Conservation (phyloP, 2,329 filamentous ascomycete species). For the Pseudocercospora cruenta region DNA sequence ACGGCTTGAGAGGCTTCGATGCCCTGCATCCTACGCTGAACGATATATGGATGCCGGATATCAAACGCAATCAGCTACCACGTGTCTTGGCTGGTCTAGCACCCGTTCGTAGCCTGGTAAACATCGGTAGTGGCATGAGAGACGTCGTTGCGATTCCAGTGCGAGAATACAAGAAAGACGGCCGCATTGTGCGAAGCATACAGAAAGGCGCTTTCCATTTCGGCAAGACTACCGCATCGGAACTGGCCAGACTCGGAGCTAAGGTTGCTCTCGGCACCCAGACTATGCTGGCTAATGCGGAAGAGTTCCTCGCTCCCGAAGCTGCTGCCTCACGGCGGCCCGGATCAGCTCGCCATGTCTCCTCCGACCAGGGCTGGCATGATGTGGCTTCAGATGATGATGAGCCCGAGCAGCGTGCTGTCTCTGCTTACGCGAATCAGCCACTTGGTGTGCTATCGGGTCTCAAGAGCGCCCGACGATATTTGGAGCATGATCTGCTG, state of each 20-base stretch:
- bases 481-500: constrained; percentile 83
- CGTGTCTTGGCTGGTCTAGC: constrained; percentile 86
- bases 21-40: constrained; percentile 87
- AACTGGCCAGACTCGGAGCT: constrained; percentile 90
- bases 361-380: constrained; percentile 47
- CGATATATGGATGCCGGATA: constrained; percentile 94
- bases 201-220: constrained; percentile 89
- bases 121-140: constrained; percentile 83
- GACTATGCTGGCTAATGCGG: constrained; percentile 85
- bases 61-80: constrained; percentile 85
- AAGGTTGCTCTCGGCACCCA: constrained; percentile 95
- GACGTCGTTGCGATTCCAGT: constrained; percentile 89
- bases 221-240: constrained; percentile 88
- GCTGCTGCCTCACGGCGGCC: constrained; percentile 26
- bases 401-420: constrained; percentile 73
- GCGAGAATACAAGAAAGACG: constrained; percentile 90
- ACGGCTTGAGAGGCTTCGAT: constrained; percentile 89
- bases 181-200: constrained; percentile 86
- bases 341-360: constrained; percentile 11
- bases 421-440: constrained; percentile 92
- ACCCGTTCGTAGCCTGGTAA: constrained; percentile 86
- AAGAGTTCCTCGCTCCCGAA: constrained; percentile 67
- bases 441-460: constrained; percentile 87
- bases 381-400: constrained; percentile 63
- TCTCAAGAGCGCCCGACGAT: constrained; percentile 77